These are phyloP conservation scores for Oryza nivara DNA, from an alignment of 176 grass and related monocot species.

Conservation along the genomic window DNA sequence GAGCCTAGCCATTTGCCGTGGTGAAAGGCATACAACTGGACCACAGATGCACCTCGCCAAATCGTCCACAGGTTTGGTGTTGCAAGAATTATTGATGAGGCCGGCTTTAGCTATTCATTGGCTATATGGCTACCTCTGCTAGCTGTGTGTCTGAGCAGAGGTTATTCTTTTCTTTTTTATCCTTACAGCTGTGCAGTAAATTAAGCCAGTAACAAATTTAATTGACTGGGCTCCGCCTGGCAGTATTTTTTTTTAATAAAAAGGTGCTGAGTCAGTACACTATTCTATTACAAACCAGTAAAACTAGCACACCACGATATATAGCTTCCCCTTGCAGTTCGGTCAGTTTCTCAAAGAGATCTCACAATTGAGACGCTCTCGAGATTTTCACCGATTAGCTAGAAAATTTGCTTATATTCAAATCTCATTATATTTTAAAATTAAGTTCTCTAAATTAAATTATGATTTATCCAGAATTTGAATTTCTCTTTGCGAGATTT, in stretches of 20 bases:
- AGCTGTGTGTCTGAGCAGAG: neutral
- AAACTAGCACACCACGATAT: neutral
- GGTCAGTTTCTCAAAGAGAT: neutral
- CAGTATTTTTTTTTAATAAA: neutral
- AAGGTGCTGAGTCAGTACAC: no score
- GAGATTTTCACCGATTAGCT: neutral
- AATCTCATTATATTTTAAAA: neutral
- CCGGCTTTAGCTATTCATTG: neutral
- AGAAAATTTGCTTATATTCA: neutral
- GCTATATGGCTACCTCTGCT: slow-evolving; percentile 15
- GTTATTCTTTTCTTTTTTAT: neutral
- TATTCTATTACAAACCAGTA: no score
- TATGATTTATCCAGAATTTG: neutral
- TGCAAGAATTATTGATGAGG: slow-evolving; percentile 41
- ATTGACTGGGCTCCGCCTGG: neutral
- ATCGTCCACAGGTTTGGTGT: slow-evolving; percentile 21
- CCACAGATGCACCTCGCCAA: slow-evolving; percentile 36
- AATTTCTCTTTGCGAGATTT: neutral
- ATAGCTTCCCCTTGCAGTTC: neutral
- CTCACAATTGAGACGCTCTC: neutral
- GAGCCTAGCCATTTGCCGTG: neutral
- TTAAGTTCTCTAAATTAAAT: neutral
- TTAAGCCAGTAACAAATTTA: neutral
- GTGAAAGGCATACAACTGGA: slow-evolving; percentile 21
- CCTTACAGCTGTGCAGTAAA: neutral